Evolutionary conservation across 2,329 filamentous ascomycete genomes (phyloP), one percentile per base, ranked within the genome.

Genomic region (Cadophora sp.): DNA sequence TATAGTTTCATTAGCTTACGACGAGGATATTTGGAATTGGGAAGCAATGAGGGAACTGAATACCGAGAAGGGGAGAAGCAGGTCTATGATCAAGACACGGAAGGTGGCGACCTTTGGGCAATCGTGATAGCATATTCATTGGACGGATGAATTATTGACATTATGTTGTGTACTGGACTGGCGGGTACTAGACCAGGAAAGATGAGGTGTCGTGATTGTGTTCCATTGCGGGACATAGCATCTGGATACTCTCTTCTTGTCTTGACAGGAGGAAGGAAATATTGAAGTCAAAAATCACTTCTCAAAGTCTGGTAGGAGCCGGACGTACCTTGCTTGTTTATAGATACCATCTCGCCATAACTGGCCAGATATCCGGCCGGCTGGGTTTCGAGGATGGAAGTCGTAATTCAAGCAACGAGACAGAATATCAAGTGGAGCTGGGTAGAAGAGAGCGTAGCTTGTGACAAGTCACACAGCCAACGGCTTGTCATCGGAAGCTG

Each of bases 401-500:
- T n/a, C n/a, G n/a, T n/a, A n/a, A n/a, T n/a, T n/a, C n/a, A n/a
- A n/a, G n/a, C 31, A 34, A 34, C 31, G 11, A 34, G 31, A 34
- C 11, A 34, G 31, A 6, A 6, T 34, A 5, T 34, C n/a, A n/a
- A n/a, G n/a, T 34, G 5, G 5, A 34, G 31, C 31, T 34, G 31
- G 31, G 31, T n/a, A 34, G 31, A 34, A 34, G 48, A 27, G 11
- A 7, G 22, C 9, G 22, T 11, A 16, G 16, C 5, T 53, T 53
- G 24, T 53, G 50, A 53, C 50, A 29, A 53, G 50, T 53, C 26
- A 53, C 48, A 51, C 50, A 29, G 24, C 50, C 50, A 53, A 58
- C 19, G 29, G 19, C 53, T 37, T 34, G 55, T 26, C 55, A 58
- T 26, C 34, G 55, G 34, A 7, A 6, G 37, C 29, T 40, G 55